phyloP scores from a whole-genome alignment of 202 grass and related monocot genomes.

The Schoenoplectus tabernaemontani region DNA sequence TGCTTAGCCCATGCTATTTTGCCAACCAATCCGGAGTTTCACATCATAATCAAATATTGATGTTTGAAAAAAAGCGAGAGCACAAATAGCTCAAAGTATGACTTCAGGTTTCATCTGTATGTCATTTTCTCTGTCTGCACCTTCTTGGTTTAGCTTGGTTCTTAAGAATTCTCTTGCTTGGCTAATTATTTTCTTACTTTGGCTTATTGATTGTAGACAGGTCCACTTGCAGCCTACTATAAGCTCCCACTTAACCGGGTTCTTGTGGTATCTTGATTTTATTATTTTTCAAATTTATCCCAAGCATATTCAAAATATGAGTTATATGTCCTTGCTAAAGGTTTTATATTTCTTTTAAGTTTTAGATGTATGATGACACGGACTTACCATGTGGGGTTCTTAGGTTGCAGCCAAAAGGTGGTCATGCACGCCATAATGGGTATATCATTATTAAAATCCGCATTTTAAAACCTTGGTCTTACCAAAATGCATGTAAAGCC shows the following conservation, averaged over 20 bases:
- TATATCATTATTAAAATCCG: too few species aligned
- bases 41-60: neutral
- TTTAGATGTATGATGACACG: constrained; percentile 84
- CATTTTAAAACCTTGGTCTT: too few species aligned
- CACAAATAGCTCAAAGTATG: too few species aligned
- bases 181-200: constrained; percentile 11
- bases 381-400: constrained; percentile 92
- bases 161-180: constrained; percentile 3
- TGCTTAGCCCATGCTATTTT: neutral
- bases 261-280: constrained; percentile 49
- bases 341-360: constrained; percentile 24
- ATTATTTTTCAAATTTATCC: neutral
- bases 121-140: neutral
- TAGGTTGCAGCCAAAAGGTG: constrained; percentile 85
- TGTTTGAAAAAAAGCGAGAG: neutral
- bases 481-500: neutral
- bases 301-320: neutral
- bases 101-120: too few species aligned
- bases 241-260: constrained; percentile 79
- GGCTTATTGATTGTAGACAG: constrained; percentile 45
- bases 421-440: constrained; percentile 80
- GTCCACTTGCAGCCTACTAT: constrained; percentile 87
- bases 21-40: neutral
- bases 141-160: neutral
- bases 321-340: neutral